Evolutionary conservation across 352 stramenopile species (phyloP), one percentile per base, ranked within the genome.

Genomic region (Phytophthora tubulina): DNA sequence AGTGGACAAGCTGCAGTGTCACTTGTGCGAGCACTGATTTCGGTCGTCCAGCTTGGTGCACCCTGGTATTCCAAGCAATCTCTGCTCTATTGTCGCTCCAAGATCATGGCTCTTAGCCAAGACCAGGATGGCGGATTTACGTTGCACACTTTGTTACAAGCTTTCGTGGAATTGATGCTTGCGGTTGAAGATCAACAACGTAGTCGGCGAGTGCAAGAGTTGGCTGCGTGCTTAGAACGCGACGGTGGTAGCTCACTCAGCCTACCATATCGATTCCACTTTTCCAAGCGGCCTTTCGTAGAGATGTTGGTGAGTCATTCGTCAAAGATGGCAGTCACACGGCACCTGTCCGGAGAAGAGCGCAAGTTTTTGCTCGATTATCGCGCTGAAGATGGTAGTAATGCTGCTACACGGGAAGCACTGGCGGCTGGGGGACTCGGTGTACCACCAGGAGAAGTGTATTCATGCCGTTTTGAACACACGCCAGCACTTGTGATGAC

Each of bases 381-480:
- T 69, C 85, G 73, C 33, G 51, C 64, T 15, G 80, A 92, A 59
- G 86, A 90, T 17, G 50, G 63, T 2, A 58, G 11, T 14, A 74
- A 66, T 15, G 39, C 54, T 39, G 54, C 39, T 31, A 33, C 67
- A 13, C 49, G 65, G 33, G 63, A 80, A 10, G 52, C 51, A 6
- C n/a, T 76, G 21, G 52, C 69, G 53, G 55, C 51, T 33, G 70
- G 73, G 27, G 70, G 60, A 39, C 70, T 76, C 30, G 70, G 50
- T 11, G 33, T 39, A 10, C 66, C 60, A 30, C 50, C 67, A 11
- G 73, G 63, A 5, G 70, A 81, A 15, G 61, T 78, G 30, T 85
- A 80, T 49, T 96, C 90, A n/a, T 93, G 87, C 33, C 86, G 90
- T 2, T 96, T 96, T 73, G 90, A 95, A 32, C 76, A 95, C 64